Evolutionary conservation across 441 rosid species (phyloP).

Genomic region (Euphorbia corollata): DNA sequence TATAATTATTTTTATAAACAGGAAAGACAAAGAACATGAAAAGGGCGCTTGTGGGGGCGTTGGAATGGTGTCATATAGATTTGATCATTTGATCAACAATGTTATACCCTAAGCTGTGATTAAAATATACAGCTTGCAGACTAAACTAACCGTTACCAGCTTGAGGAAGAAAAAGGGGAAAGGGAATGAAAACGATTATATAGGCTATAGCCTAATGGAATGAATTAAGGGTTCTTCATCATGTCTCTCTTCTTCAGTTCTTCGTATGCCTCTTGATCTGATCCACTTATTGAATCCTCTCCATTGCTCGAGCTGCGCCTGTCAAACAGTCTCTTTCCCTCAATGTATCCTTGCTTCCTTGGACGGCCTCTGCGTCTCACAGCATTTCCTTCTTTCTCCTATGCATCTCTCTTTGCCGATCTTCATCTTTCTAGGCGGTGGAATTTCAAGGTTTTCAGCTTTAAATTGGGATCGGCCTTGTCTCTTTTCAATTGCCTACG

Average conservation of each 20-base stretch:
- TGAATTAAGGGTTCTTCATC: constrained; percentile 75
- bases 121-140: too few relatives aligned
- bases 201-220: constrained; percentile 57
- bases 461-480: neutral
- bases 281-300: constrained; percentile 67
- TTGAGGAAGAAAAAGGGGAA: constrained; percentile 6
- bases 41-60: too few relatives aligned
- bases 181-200: constrained; percentile 15
- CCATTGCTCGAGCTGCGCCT: constrained; percentile 52
- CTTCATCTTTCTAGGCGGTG: neutral
- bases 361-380: constrained; percentile 82
- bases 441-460: neutral
- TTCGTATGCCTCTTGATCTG: constrained; percentile 50
- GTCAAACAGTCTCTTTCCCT: constrained; percentile 83
- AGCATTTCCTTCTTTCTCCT: constrained; percentile 52
- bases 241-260: constrained; percentile 35
- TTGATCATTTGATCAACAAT: too few relatives aligned
- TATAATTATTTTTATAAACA: too few relatives aligned
- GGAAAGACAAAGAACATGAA: too few relatives aligned
- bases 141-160: constrained; percentile 4
- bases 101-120: too few relatives aligned
- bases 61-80: too few relatives aligned
- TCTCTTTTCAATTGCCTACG: constrained; percentile 20
- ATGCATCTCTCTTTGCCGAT: constrained; percentile 26
- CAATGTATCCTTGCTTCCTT: constrained; percentile 54